phyloP scores from a whole-genome alignment of 768 basidiomycete genomes.

The Leccinum barrowsii region DNA sequence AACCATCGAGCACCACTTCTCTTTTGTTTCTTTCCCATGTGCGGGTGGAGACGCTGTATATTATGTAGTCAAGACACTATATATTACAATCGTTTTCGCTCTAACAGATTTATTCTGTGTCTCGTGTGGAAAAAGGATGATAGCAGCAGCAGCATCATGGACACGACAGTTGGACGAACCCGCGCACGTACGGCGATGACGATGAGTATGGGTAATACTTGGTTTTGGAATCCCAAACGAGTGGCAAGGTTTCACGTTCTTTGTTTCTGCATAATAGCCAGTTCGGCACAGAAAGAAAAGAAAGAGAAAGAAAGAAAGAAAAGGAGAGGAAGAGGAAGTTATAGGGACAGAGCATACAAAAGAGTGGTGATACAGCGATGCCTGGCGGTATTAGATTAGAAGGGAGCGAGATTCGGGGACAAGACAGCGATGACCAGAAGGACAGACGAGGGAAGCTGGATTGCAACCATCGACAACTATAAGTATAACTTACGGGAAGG shows the following conservation, averaged over 20 bases:
- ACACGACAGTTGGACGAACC: background rate
- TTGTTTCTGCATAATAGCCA: slow-evolving; percentile 15
- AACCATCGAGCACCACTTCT: background rate
- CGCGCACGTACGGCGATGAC: background rate
- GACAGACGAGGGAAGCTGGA: background rate
- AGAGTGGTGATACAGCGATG: slow-evolving; percentile 26
- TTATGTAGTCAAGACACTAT: background rate
- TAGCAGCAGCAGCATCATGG: background rate
- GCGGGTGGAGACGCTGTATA: background rate
- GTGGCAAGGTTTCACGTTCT: background rate
- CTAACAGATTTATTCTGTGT: background rate
- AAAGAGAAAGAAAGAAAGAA: background rate
- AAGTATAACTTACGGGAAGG: slow-evolving; percentile 5
- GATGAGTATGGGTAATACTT: background rate
- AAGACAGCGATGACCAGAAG: slow-evolving; percentile 4
- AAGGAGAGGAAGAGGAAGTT: background rate
- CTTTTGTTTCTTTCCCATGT: background rate
- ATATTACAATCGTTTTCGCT: background rate
- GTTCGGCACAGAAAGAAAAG: slow-evolving; percentile 7
- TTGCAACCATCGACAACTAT: slow-evolving; percentile 16
- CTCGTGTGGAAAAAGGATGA: background rate
- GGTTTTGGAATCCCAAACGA: background rate
- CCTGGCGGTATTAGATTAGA: slow-evolving; percentile 15
- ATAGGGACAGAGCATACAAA: slow-evolving; percentile 12
- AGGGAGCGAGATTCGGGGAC: background rate